These are phyloP conservation scores for Helichrysum umbraculigerum DNA, from an alignment of 129 eudicot species.

Conservation along the genomic window DNA sequence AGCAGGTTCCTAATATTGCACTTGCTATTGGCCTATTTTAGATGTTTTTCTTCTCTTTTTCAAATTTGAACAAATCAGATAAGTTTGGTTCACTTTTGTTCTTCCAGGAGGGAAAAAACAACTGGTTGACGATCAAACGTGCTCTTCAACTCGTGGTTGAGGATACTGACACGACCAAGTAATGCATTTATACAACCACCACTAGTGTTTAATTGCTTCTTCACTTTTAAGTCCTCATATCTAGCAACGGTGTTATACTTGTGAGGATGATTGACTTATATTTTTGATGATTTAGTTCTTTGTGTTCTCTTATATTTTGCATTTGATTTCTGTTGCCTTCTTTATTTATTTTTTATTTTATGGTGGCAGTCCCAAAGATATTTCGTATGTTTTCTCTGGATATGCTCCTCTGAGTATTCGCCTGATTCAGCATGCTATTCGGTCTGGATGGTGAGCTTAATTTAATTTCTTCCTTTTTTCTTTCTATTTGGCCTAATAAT, in stretches of 20 bases:
- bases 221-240: neutral
- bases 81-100: neutral
- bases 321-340: constrained; percentile 1
- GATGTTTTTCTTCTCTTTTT: neutral
- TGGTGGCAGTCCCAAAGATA: constrained; percentile 77
- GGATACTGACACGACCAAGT: constrained; percentile 91
- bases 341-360: neutral
- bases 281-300: constrained; percentile 5
- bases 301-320: neutral
- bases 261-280: neutral
- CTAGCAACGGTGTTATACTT: neutral
- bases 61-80: neutral
- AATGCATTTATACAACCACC: constrained; percentile 27
- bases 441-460: constrained; percentile 84
- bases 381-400: constrained; percentile 94
- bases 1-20: constrained; percentile 55
- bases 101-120: constrained; percentile 74
- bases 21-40: neutral
- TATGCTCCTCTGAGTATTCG: constrained; percentile 98
- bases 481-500: neutral
- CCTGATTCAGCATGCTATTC: constrained; percentile 91
- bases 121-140: constrained; percentile 83
- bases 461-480: neutral
- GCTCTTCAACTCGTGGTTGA: constrained; percentile 87
- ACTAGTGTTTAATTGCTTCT: neutral